Conservation (phyloP, 139 green algal species). For the Haematococcus lacustris region DNA sequence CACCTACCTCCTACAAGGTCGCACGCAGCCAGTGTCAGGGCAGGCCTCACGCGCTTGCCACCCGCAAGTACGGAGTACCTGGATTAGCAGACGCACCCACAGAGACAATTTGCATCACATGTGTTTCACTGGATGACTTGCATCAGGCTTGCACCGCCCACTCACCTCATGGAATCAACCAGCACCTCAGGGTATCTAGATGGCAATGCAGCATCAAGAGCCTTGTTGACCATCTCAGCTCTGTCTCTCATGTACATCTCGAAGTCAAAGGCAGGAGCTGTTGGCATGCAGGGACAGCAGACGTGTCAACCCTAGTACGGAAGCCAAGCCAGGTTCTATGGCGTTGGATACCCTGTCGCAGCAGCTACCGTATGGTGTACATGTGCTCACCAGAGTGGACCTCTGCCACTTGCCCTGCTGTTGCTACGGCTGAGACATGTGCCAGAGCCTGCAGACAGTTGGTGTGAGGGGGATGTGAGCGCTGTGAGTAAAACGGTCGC, state of each 20-base stretch:
- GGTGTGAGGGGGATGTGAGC: no score
- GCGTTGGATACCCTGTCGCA: no score
- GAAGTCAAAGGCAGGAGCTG: slow-evolving; percentile 69
- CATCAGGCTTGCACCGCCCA: background rate
- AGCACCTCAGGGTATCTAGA: slow-evolving; percentile 83
- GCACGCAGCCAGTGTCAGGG: slow-evolving; percentile 89
- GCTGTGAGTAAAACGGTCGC: no score
- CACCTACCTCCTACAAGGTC: slow-evolving; percentile 85
- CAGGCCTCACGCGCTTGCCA: slow-evolving; percentile 92
- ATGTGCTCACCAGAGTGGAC: no score
- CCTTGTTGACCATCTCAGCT: slow-evolving; percentile 67
- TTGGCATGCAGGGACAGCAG: background rate
- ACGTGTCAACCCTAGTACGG: no score
- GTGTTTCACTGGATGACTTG: background rate
- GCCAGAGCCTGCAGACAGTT: no score
- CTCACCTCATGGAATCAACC: slow-evolving; percentile 85
- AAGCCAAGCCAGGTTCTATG: no score
- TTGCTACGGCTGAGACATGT: no score
- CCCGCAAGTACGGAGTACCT: slow-evolving; percentile 89
- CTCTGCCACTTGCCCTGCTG: no score
- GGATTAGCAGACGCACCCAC: slow-evolving; percentile 5
- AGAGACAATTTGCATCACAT: background rate
- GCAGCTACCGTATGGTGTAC: no score
- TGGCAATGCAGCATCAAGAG: slow-evolving; percentile 73
- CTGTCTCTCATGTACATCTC: slow-evolving; percentile 68